Base-by-base conservation (phyloP, 1,284 basidiomycete species). In the Cryptococcus deneoformans region DNA sequence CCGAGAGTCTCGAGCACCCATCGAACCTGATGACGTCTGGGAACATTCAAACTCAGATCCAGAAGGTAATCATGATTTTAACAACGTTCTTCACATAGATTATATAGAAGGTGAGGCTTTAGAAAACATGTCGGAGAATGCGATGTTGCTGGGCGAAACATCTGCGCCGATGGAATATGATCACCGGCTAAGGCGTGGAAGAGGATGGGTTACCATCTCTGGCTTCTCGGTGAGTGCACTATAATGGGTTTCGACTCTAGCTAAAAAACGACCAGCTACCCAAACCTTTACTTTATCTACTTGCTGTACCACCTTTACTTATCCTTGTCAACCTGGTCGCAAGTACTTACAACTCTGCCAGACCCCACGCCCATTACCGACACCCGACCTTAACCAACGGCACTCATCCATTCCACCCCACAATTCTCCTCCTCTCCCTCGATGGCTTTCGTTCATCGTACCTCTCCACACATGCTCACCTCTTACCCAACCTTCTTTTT, bases 401-500 rank as follows among this genome's bases (percentile, higher is more conserved):
- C 11, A 69, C 69, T 6, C 63, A 71, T 50, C 2, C 53, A 0
- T 70, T 58, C 60, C 57, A 70, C 50, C 61, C 68, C 6, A 73
- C 68, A 0, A 66, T 63, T 5, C 42, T 71, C 3, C 50, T 73
- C 16, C 55, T 73, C 35, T 67, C 66, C 8, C 52, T 73, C 16
- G 69, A 73, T 55, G 71, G 71, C 20, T 67, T 73, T 55, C 59
- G 65, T 11, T 65, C 68, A 1, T 57, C 58, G 4, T 71, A 71
- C 48, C 59, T 73, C 43, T 20, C 37, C n/a, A 57, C 62, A 29
- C 64, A 68, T 39, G 24, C 56, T 8, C 46, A 64, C 29, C 57
- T 66, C 16, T 38, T 66, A 1, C 62, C 65, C 1, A 62, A 71
- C 57, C 37, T 73, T 40, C 38, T 62, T 3, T 9, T 55, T 1